A percentile compares a stretch with the other conserved stretches of the same genome.
These are phyloP conservation scores for Claviceps sp. DNA, from an alignment of 2,329 filamentous ascomycete genomes.

Conservation along the genomic window DNA sequence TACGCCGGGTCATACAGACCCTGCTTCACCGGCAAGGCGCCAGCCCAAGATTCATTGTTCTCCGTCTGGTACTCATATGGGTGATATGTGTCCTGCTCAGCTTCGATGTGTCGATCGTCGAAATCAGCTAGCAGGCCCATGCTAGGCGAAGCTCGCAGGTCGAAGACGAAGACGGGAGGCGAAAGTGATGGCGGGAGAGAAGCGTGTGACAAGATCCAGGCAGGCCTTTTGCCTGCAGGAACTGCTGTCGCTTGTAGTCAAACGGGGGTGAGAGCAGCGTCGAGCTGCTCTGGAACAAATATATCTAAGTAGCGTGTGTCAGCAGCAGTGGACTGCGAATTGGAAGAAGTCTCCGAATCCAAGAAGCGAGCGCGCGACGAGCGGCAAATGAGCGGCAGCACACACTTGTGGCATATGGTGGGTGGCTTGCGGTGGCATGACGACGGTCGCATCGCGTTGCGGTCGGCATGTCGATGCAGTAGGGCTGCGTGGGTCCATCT, in stretches of 20 bases:
- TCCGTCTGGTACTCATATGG: conserved; percentile 80
- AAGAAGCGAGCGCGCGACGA: not conserved
- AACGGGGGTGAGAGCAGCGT: conserved; percentile 12
- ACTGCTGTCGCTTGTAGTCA: conserved; percentile 2
- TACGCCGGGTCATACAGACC: conserved; percentile 92
- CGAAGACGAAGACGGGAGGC: not conserved
- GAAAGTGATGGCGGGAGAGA: not conserved
- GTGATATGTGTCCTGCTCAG: conserved; percentile 46
- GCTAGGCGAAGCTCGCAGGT: conserved; percentile 42
- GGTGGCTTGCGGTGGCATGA: not conserved
- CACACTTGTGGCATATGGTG: not conserved
- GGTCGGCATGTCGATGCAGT: not conserved
- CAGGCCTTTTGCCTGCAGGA: conserved; percentile 2
- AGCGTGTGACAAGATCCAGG: conserved; percentile 1
- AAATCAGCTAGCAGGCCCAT: conserved; percentile 55
- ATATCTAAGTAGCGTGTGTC: conserved; percentile 3
- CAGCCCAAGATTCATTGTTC: conserved; percentile 81
- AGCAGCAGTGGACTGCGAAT: not conserved
- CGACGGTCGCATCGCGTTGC: not conserved
- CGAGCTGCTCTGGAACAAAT: conserved; percentile 12
- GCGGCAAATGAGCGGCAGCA: not conserved
- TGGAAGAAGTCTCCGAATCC: not conserved
- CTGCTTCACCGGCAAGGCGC: conserved; percentile 92
- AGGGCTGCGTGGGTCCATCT: too few relatives aligned
- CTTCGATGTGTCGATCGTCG: conserved; percentile 54